These are phyloP conservation scores for Solanum tacnaense DNA, from an alignment of 257 asterid genomes.

Conservation along the genomic window DNA sequence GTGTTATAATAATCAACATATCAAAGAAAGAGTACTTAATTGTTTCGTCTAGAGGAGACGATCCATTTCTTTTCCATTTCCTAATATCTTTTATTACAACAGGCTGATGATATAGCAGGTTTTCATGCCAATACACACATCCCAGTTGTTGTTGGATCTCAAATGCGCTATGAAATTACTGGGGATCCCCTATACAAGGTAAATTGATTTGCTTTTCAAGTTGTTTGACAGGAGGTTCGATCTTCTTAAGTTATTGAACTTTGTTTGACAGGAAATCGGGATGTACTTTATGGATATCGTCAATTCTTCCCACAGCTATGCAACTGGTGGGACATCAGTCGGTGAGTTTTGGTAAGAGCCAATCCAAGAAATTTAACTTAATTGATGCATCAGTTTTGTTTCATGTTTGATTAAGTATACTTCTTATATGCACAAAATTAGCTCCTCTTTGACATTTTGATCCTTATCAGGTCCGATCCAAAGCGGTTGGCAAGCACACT, in stretches of 20 bases:
- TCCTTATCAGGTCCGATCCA: slow-evolving; percentile 51
- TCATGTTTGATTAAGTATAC: neutral
- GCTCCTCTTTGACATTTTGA: neutral
- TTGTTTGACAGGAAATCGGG: slow-evolving; percentile 57
- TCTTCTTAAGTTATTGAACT: neutral
- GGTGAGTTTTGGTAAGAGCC: slow-evolving; percentile 58
- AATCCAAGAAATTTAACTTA: neutral
- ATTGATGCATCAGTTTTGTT: neutral
- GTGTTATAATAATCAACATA: neutral
- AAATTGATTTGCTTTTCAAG: neutral
- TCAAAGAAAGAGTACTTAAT: neutral
- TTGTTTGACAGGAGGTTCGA: neutral
- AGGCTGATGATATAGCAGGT: slow-evolving; percentile 77
- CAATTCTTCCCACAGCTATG: slow-evolving; percentile 85
- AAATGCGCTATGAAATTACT: slow-evolving; percentile 85
- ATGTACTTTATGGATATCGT: slow-evolving; percentile 63
- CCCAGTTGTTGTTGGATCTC: slow-evolving; percentile 83
- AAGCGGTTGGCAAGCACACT: slow-evolving; percentile 57
- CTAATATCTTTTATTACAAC: neutral
- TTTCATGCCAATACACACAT: slow-evolving; percentile 87
- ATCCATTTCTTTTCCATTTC: neutral
- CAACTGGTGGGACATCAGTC: slow-evolving; percentile 91
- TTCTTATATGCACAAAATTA: neutral
- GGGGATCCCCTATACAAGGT: slow-evolving; percentile 84
- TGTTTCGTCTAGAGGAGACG: neutral